Conservation (phyloP, 371 early-diverging fungal genomes). For the Lichtheimia hyalospora region DNA sequence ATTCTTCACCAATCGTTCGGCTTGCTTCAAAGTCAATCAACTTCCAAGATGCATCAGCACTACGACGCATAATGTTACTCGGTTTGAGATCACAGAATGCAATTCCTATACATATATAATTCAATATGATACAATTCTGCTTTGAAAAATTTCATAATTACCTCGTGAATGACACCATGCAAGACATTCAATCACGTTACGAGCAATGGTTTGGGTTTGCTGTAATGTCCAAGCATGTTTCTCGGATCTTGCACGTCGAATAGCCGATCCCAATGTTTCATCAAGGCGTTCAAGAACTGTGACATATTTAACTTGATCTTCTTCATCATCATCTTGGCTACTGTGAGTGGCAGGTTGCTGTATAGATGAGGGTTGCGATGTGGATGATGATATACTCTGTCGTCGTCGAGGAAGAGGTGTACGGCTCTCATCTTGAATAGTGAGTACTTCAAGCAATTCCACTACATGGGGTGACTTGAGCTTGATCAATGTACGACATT, state of each 20-base stretch:
- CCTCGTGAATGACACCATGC: conserved; percentile 34
- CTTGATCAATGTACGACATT: conserved; percentile 42
- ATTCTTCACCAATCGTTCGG: conserved; percentile 40
- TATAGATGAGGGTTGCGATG: background rate
- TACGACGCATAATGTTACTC: conserved; percentile 42
- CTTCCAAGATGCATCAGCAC: conserved; percentile 28
- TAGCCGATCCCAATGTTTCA: conserved; percentile 26
- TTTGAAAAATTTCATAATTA: background rate
- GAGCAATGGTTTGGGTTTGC: conserved; percentile 5
- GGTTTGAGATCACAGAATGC: conserved; percentile 37
- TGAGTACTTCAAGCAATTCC: conserved; percentile 41
- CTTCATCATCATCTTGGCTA: conserved; percentile 5
- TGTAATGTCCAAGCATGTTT: conserved; percentile 7
- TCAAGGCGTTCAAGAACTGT: conserved; percentile 41
- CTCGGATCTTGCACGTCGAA: conserved; percentile 18
- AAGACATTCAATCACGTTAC: conserved; percentile 21
- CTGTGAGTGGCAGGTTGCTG: background rate
- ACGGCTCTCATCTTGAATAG: conserved; percentile 33
- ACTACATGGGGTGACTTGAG: conserved; percentile 37
- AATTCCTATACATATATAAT: conserved; percentile 13
- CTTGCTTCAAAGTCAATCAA: conserved; percentile 51
- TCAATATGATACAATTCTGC: background rate
- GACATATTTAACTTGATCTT: conserved; percentile 31
- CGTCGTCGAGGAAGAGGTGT: conserved; percentile 5
- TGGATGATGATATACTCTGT: background rate